Evolutionary conservation across 2,329 filamentous ascomycete species (phyloP), one percentile per base, ranked within the genome.

Genomic region (Blastomyces gilchristii): DNA sequence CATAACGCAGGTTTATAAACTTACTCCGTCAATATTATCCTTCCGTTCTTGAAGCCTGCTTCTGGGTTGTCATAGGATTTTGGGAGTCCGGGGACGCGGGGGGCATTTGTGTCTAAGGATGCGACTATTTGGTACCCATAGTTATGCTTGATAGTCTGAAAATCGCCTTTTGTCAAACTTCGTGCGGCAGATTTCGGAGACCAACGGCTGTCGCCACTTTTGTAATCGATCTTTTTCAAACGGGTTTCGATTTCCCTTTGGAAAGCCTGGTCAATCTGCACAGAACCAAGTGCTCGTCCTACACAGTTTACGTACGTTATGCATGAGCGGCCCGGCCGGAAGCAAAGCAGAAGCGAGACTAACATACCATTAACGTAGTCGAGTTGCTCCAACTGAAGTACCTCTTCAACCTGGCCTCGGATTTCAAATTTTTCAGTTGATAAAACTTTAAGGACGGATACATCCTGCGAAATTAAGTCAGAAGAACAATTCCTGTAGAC

Each of bases 211-310:
- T 53, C 47, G 16, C n/a, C 5, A 47, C 22, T 50, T 14, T 34
- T 5, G 18, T 37, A 50, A 53, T 43, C 18, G 22, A 62, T 56
- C 9, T 12, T 16, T 34, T 37, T n/a, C 25, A 62, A 45, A 28
- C 60, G 60, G 18, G 11, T 28, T 47, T 56, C 60, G 25, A 57
- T 37, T 16, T 25, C n/a, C 22, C 50, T 53, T 37, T 53, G 60
- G 12, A 62, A 62, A n/a, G 50, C 60, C 31, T 54, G 45, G 39
- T 62, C 60, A 22, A 62, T 62, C 50, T 25, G 31, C 31, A 56
- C 60, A 22, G 60, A 62, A 45, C 60, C 60, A 62, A 62, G 16
- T 47, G 60, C 28, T 37, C 37, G n/a, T 50, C 45, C 59, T 61
- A n/a, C 16, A 16, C 47, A 53, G 3, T 11, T 39, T 47, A 41